These are phyloP conservation scores for Ceratobasidium sp. DNA, from an alignment of 1,284 basidiomycete genomes.

Conservation along the genomic window DNA sequence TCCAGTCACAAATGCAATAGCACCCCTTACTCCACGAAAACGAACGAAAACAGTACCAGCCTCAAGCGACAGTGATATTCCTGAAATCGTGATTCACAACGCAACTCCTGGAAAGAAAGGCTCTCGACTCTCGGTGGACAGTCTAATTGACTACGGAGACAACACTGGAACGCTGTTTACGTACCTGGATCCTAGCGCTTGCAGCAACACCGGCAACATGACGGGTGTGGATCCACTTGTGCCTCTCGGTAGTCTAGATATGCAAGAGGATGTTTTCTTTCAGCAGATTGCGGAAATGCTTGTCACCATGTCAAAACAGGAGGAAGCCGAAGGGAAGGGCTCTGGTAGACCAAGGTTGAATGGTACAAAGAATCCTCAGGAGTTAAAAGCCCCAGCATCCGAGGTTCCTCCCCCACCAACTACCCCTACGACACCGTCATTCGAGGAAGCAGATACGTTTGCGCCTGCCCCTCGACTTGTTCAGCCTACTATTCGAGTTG, in stretches of 20 bases:
- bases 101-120: conserved; percentile 17
- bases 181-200: conserved; percentile 1
- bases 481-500: conserved; percentile 12
- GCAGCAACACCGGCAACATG: background rate
- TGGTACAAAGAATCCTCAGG: background rate
- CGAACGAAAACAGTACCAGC: conserved; percentile 46
- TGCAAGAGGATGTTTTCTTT: conserved; percentile 78
- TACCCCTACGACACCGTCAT: conserved; percentile 31
- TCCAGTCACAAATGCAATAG: conserved; percentile 49
- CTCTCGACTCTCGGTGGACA: conserved; percentile 37
- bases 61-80: conserved; percentile 6
- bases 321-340: conserved; percentile 50
- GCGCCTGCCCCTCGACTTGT: background rate
- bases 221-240: conserved; percentile 26
- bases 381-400: conserved; percentile 6
- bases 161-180: background rate
- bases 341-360: conserved; percentile 11
- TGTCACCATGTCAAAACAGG: conserved; percentile 68
- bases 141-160: conserved; percentile 32
- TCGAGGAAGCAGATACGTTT: conserved; percentile 31
- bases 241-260: conserved; percentile 57
- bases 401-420: conserved; percentile 46
- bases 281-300: conserved; percentile 84
- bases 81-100: conserved; percentile 29
- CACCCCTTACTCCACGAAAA: conserved; percentile 51